A percentile compares a stretch with the other conserved stretches of the same genome.
phyloP scores from a whole-genome alignment of 176 grass and related monocot genomes.

The Lolium perenne region DNA sequence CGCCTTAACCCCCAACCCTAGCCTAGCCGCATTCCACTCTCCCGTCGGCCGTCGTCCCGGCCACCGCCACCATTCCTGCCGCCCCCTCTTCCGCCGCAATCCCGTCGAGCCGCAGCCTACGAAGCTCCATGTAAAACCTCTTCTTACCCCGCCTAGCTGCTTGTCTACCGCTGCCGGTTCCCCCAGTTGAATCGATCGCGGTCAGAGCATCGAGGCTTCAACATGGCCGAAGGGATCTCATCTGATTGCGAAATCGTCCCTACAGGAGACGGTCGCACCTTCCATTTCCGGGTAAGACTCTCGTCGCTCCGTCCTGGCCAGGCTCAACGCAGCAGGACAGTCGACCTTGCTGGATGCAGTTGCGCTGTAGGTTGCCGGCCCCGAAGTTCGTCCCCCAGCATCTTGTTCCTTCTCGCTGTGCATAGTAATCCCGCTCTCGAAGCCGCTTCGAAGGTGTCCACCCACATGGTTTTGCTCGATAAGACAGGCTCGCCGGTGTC shows the following conservation, averaged over 20 bases:
- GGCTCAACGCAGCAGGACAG: neutral
- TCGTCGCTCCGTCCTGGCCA: neutral
- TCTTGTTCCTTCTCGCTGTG: neutral
- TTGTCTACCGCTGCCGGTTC: neutral
- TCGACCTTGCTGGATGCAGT: neutral
- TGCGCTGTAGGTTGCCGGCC: neutral
- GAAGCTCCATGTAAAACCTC: neutral
- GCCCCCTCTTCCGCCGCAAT: neutral
- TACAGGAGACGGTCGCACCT: neutral
- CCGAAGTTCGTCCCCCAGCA: neutral
- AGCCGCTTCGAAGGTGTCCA: neutral
- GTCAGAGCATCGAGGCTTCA: neutral
- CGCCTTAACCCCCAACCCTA: neutral
- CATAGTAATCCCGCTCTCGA: neutral
- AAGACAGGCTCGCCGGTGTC: neutral
- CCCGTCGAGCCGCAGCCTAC: neutral
- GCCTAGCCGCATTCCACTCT: neutral
- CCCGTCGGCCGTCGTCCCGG: neutral
- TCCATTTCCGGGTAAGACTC: constrained; percentile 22
- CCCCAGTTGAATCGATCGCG: neutral
- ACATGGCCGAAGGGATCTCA: neutral
- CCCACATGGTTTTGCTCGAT: neutral
- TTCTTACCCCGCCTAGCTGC: neutral
- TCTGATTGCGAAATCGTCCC: neutral
- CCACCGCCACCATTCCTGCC: neutral